Evolutionary conservation across 306 rosid species (phyloP), one percentile per base, ranked within the genome.

Genomic region (Medicago ruthenica): DNA sequence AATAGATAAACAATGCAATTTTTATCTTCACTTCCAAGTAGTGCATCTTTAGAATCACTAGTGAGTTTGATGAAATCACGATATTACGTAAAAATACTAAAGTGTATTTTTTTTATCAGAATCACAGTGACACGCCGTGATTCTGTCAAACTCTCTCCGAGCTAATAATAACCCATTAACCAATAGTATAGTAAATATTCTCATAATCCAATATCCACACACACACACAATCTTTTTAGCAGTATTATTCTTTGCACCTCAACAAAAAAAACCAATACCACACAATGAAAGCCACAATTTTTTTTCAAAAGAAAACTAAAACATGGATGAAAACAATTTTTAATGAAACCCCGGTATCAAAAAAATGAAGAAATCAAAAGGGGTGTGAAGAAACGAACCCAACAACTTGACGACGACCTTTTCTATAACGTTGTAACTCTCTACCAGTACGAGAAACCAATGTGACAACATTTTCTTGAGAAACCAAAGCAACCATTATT

Each of bases 381-480:
- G 36, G 13, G 31, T 16, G 59, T 1, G 47, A 74, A 69, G 72
- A 76, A 31, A 93, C 92, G 44, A 82, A 94, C 98, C 98, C 98
- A 1, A 94, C 98, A 69, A 93, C 98, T 91, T 87, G 97, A 53
- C 98, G 98, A 55, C 92, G 94, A 61, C 98, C 97, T 66, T 81
- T 87, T 74, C 42, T 82, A 71, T 91, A 94, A n/a, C 98, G 92
- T 77, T 94, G 98, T 79, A 93, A 82, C 54, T 91, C 90, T 47
- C 98, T 78, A 9, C 98, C 98, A 1, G 97, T 91, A 74, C 98
- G 98, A 87, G 98, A 84, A 37, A 90, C 96, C 89, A 94, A 86
- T 77, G 88, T 83, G 0, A 89, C 91, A 61, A 75, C 87, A 78
- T 83, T 88, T 80, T 89, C 88, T 74, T 86, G 87, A 41, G 97